Evolutionary conservation across 148 eudicot species (phyloP), one percentile per base, ranked within the genome.

Genomic region (Camellia sinensis): DNA sequence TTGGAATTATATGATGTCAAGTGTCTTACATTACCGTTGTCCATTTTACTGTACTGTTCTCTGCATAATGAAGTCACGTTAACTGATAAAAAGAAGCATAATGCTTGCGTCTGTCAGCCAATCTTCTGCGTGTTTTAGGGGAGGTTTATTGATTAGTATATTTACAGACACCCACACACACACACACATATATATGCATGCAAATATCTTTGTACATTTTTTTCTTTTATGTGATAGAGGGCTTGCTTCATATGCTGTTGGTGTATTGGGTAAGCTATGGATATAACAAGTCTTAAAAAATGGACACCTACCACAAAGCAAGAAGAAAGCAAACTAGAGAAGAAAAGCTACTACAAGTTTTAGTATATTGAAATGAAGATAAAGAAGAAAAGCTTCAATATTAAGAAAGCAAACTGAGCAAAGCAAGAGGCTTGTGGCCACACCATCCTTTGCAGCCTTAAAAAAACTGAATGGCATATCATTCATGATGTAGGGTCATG

Each of bases 1-100:
- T 80, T 67, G 65, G 67, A 67, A 41, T 50, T 76, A 41, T 54
- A 52, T 62, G 73, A n/a, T 11, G 17, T 65, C 60, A 14, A 61
- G 37, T 18, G 13, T 50, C 62, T 9, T 22, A 29, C 7, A 67
- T 52, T 37, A 48, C 75, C 54, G 7, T 75, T 67, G 12, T 19
- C 15, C 29, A 59, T 67, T 15, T 46, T 71, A 11, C 15, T 45
- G 50, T 21, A 11, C 50, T 62, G 54, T 64, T 54, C 52, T 53
- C 45, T 65, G 40, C 57, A 43, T 40, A 5, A 15, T 18, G 40
- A 43, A 43, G 44, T 68, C 50, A 21, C 37, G 50, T 37, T 48
- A 66, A 74, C 19, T 21, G 64, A 57, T 67, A 74, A 75, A 41
- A 71, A n/a, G 15, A 41, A 66, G 22, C 59, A 29, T 45, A 67